A percentile compares a stretch with the other conserved stretches of the same genome.
Evolutionary conservation across 306 rosid species (phyloP).

Genomic region (Glycyrrhiza uralensis): DNA sequence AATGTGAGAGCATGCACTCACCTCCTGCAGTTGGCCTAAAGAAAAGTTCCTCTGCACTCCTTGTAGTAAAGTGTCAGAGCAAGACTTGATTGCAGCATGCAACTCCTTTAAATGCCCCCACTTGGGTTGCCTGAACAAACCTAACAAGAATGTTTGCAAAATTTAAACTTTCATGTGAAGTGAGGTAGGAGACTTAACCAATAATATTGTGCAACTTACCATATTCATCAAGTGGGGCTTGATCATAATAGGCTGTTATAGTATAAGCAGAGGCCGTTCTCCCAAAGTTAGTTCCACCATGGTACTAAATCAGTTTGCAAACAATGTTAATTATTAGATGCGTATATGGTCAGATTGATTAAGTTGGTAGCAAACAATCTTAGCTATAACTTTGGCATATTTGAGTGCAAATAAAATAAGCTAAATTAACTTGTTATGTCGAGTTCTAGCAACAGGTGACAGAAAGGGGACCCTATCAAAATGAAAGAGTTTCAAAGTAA

Average conservation of each 20-base stretch:
- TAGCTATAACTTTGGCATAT: not conserved
- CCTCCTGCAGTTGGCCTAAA: constrained; percentile 56
- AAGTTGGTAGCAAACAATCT: not conserved
- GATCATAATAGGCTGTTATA: constrained; percentile 60
- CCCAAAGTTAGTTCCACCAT: constrained; percentile 84
- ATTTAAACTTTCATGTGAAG: not conserved
- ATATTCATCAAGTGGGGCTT: constrained; percentile 79
- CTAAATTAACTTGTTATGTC: not conserved
- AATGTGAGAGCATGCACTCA: constrained; percentile 1
- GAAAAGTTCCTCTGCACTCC: constrained; percentile 49
- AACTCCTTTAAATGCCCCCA: constrained; percentile 69
- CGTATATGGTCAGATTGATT: not conserved
- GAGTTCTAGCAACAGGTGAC: not conserved
- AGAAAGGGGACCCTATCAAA: not conserved
- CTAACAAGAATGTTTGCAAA: constrained; percentile 32
- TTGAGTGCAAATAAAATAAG: not conserved
- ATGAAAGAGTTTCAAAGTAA: not conserved
- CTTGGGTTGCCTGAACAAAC: constrained; percentile 69
- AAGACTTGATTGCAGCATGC: constrained; percentile 55
- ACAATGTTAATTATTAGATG: constrained; percentile 1
- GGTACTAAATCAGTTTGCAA: constrained; percentile 46
- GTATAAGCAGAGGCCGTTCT: constrained; percentile 55
- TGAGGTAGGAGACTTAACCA: not conserved
- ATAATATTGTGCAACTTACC: constrained; percentile 33
- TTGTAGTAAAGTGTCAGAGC: constrained; percentile 53